phyloP scores from a whole-genome alignment of 106 monocot species.

The Iris macrosiphon region DNA sequence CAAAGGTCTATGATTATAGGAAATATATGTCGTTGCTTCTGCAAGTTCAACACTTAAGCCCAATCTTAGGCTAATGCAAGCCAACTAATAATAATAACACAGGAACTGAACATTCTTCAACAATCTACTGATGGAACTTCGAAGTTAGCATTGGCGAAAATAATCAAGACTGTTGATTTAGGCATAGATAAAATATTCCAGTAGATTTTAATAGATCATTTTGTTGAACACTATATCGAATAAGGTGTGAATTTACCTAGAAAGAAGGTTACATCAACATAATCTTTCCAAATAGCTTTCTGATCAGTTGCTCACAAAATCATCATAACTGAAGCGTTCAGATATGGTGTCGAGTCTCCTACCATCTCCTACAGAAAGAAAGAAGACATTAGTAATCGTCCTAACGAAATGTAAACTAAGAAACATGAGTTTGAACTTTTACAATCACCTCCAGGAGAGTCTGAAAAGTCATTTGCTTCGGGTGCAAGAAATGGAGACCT shows the following conservation, averaged over 20 bases:
- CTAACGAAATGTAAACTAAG: not conserved
- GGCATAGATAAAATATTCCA: too few species aligned
- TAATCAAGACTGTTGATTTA: too few species aligned
- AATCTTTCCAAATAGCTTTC: slow-evolving; percentile 1
- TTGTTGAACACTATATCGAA: too few species aligned
- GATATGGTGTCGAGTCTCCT: slow-evolving; percentile 74
- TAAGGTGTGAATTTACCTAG: slow-evolving; percentile 7
- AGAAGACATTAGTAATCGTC: slow-evolving; percentile 9
- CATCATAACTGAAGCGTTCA: slow-evolving; percentile 73
- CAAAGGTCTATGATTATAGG: too few species aligned
- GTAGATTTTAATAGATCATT: too few species aligned
- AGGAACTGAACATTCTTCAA: not conserved
- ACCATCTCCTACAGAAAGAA: slow-evolving; percentile 37
- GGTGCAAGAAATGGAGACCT: slow-evolving; percentile 79
- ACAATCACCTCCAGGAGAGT: slow-evolving; percentile 40
- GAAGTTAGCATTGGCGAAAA: too few species aligned
- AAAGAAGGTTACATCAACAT: not conserved
- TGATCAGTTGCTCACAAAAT: slow-evolving; percentile 74
- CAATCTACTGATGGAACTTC: too few species aligned
- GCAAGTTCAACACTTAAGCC: too few species aligned
- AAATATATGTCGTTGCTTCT: too few species aligned
- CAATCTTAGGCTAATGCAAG: too few species aligned
- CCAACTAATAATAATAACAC: too few species aligned
- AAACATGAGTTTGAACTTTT: slow-evolving; percentile 19
- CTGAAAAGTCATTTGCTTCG: slow-evolving; percentile 59